Conservation (phyloP, 78 protist species). For the Corallochytrium limacisporum region DNA sequence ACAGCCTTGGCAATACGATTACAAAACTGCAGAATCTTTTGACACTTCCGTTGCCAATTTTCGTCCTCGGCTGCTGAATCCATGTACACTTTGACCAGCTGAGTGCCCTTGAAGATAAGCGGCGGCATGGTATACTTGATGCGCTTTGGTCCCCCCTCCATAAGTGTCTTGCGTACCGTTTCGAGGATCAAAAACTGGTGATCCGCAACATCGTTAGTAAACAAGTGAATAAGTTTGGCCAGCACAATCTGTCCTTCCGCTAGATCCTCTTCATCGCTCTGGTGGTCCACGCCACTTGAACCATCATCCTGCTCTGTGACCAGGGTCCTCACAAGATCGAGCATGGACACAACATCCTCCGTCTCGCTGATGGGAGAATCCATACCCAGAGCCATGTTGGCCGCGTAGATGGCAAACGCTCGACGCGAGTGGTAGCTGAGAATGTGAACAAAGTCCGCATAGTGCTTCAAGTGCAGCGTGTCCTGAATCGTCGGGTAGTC, state of each 20-base stretch:
- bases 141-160: conserved; percentile 61
- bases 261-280: conserved; percentile 52
- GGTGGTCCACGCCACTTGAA: conserved; percentile 24
- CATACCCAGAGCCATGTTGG: not conserved
- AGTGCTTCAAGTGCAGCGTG: conserved; percentile 45
- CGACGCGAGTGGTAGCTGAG: conserved; percentile 31
- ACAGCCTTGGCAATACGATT: conserved; percentile 43
- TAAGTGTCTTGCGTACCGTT: conserved; percentile 45
- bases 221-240: conserved; percentile 50
- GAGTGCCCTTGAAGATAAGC: not conserved
- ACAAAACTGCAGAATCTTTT: conserved; percentile 41
- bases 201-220: conserved; percentile 10
- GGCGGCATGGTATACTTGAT: conserved; percentile 33
- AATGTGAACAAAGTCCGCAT: conserved; percentile 17
- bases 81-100: not conserved
- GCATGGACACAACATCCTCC: conserved; percentile 13
- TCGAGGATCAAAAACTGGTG: conserved; percentile 33
- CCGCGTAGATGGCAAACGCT: conserved; percentile 18
- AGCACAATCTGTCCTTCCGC: conserved; percentile 64
- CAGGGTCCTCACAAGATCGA: conserved; percentile 39
- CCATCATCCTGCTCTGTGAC: conserved; percentile 27
- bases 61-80: conserved; percentile 5
- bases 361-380: not conserved
- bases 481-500: conserved; percentile 30
- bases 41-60: conserved; percentile 8